phyloP scores from a whole-genome alignment of 352 stramenopile species.

The Phytopythium kandeliae region DNA sequence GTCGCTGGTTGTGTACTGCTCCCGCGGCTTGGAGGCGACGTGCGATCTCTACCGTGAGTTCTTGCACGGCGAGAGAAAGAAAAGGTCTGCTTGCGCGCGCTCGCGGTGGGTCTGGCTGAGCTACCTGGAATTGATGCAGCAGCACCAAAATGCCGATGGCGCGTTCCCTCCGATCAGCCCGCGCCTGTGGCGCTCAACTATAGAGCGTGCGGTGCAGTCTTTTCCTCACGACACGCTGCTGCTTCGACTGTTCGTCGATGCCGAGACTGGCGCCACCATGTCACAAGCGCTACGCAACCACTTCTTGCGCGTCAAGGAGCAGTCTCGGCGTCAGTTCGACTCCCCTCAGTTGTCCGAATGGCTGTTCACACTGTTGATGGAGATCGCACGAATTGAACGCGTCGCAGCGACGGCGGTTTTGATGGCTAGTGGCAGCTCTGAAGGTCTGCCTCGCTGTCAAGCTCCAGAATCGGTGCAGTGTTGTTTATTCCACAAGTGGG shows the following conservation, averaged over 20 bases:
- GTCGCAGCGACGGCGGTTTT: slow-evolving; percentile 8
- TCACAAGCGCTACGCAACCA: slow-evolving; percentile 65
- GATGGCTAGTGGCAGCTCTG: background rate
- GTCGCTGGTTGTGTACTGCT: slow-evolving; percentile 44
- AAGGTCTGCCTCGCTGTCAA: background rate
- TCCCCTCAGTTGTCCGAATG: slow-evolving; percentile 63
- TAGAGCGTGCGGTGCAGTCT: slow-evolving; percentile 27
- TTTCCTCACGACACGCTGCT: slow-evolving; percentile 46
- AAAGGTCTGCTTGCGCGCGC: slow-evolving; percentile 16
- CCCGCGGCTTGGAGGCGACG: slow-evolving; percentile 41
- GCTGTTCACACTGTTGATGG: slow-evolving; percentile 68
- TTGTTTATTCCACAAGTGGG: slow-evolving; percentile 69
- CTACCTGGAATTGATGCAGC: slow-evolving; percentile 57
- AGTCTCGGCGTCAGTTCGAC: slow-evolving; percentile 48
- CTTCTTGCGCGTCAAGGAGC: slow-evolving; percentile 38
- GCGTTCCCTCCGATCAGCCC: slow-evolving; percentile 36
- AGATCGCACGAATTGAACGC: slow-evolving; percentile 55
- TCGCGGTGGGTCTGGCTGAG: slow-evolving; percentile 26
- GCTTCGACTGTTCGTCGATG: slow-evolving; percentile 68
- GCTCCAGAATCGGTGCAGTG: slow-evolving; percentile 16
- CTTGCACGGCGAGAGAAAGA: slow-evolving; percentile 5
- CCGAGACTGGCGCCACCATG: slow-evolving; percentile 61
- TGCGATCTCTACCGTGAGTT: slow-evolving; percentile 33
- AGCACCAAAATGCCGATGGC: slow-evolving; percentile 25
- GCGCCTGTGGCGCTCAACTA: slow-evolving; percentile 38